phyloP scores from a whole-genome alignment of 1,284 basidiomycete species.

The Cryptococcus maquisensis region DNA sequence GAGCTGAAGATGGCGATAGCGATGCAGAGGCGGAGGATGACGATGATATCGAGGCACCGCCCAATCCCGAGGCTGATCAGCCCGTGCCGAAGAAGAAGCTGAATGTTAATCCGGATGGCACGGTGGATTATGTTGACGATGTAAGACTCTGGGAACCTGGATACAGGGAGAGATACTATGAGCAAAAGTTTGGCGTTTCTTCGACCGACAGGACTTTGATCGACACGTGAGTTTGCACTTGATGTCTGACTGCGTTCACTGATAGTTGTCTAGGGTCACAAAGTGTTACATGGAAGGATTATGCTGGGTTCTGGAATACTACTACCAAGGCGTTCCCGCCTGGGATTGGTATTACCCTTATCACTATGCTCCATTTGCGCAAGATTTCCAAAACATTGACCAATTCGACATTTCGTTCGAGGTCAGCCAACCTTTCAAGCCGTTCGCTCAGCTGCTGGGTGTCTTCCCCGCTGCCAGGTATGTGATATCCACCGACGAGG shows the following conservation, averaged over 20 bases:
- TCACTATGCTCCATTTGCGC: conserved; percentile 97
- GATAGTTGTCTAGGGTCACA: conserved; percentile 59
- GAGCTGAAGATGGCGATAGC: conserved; percentile 42
- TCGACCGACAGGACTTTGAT: conserved; percentile 68
- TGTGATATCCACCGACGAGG: conserved; percentile 13
- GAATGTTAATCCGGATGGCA: conserved; percentile 74
- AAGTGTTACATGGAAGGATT: conserved; percentile 87
- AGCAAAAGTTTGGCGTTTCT: conserved; percentile 84
- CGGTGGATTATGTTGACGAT: conserved; percentile 70
- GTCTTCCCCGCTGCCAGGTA: conserved; percentile 93
- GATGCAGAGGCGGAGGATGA: conserved; percentile 56
- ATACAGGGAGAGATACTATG: conserved; percentile 92
- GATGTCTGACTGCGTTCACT: neutral
- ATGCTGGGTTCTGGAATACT: conserved; percentile 94
- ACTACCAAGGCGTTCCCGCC: conserved; percentile 97
- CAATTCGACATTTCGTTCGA: conserved; percentile 67
- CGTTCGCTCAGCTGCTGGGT: conserved; percentile 96
- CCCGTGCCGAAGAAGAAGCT: conserved; percentile 53
- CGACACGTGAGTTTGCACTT: conserved; percentile 58
- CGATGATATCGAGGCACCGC: conserved; percentile 46
- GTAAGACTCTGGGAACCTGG: conserved; percentile 93
- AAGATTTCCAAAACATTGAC: conserved; percentile 80
- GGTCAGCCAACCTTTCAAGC: conserved; percentile 83
- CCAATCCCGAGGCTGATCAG: conserved; percentile 48
- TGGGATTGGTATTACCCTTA: conserved; percentile 99